Conservation (phyloP, 768 basidiomycete genomes). For the Lactifluus volemus region DNA sequence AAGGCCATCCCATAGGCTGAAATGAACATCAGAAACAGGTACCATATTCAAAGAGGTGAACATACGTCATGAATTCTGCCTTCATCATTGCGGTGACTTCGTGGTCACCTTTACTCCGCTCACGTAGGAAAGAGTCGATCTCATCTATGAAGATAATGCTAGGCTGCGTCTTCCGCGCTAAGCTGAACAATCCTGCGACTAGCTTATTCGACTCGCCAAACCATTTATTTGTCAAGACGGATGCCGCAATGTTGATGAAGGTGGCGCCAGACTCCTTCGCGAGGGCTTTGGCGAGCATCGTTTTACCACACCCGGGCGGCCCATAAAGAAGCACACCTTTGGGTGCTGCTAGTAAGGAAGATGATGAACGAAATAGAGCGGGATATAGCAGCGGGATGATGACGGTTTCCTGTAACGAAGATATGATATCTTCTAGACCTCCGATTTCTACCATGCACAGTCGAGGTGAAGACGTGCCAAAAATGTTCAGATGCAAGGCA, state of each 20-base stretch:
- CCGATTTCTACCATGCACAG: slow-evolving; percentile 59
- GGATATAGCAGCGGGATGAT: slow-evolving; percentile 94
- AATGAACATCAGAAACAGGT: not conserved
- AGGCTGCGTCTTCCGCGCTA: slow-evolving; percentile 90
- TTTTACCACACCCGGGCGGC: slow-evolving; percentile 97
- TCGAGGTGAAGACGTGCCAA: not conserved
- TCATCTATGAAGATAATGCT: slow-evolving; percentile 99
- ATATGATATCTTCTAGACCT: slow-evolving; percentile 85
- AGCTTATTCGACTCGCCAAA: slow-evolving; percentile 92
- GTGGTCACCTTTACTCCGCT: slow-evolving; percentile 82
- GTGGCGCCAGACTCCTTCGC: slow-evolving; percentile 97
- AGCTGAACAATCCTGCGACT: slow-evolving; percentile 87
- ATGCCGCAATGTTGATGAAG: slow-evolving; percentile 83
- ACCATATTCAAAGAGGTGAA: slow-evolving; percentile 8
- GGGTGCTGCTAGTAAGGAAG: slow-evolving; percentile 79
- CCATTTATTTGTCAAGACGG: slow-evolving; percentile 73
- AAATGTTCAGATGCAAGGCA: slow-evolving; percentile 16
- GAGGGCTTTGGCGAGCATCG: slow-evolving; percentile 97
- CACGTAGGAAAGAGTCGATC: slow-evolving; percentile 91
- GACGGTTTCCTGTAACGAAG: slow-evolving; percentile 86
- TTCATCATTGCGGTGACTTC: slow-evolving; percentile 99
- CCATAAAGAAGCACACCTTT: slow-evolving; percentile 96
- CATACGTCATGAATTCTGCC: slow-evolving; percentile 89
- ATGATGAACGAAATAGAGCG: slow-evolving; percentile 71
- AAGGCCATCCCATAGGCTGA: slow-evolving; percentile 91